Conservation (phyloP, 2,329 filamentous ascomycete genomes). For the Microcyclosporella mali region DNA sequence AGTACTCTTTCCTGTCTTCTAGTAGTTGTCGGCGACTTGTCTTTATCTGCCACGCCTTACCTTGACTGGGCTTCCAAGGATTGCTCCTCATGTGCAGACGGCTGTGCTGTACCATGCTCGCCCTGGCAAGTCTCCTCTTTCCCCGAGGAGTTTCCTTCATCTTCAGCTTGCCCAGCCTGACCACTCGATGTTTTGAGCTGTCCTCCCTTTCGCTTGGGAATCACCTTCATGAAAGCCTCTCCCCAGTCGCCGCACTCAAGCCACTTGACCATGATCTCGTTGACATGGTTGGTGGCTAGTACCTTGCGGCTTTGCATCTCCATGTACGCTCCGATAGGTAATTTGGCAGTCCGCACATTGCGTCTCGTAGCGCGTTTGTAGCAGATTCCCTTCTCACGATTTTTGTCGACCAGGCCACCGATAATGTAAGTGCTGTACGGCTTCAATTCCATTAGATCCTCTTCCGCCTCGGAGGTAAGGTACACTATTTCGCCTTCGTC, state of each 20-base stretch:
- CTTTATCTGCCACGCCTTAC: too few species aligned
- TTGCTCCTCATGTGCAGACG: too few species aligned
- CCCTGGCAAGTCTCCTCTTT: too few species aligned
- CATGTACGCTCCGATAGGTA: constrained; percentile 94
- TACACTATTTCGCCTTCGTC: constrained; percentile 64
- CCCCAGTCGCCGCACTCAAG: constrained; percentile 88
- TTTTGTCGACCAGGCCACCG: constrained; percentile 91
- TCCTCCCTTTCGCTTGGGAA: constrained; percentile 85
- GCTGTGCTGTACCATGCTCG: too few species aligned
- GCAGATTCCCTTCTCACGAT: constrained; percentile 90
- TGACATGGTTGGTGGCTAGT: constrained; percentile 88
- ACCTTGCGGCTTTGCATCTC: constrained; percentile 82
- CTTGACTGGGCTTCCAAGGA: too few species aligned
- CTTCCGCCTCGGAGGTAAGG: constrained; percentile 81
- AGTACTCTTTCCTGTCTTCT: too few species aligned
- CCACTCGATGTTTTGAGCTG: constrained; percentile 44
- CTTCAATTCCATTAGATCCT: constrained; percentile 75
- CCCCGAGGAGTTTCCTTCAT: too few species aligned
- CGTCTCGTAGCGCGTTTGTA: constrained; percentile 70
- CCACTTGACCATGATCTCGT: constrained; percentile 95
- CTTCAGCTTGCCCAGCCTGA: too few species aligned
- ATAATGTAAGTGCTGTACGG: constrained; percentile 89
- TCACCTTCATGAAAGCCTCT: constrained; percentile 76
- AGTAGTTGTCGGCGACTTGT: too few species aligned
- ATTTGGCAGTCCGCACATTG: constrained; percentile 77